phyloP scores from a whole-genome alignment of 2,329 filamentous ascomycete species.

The Xylogone sp. region DNA sequence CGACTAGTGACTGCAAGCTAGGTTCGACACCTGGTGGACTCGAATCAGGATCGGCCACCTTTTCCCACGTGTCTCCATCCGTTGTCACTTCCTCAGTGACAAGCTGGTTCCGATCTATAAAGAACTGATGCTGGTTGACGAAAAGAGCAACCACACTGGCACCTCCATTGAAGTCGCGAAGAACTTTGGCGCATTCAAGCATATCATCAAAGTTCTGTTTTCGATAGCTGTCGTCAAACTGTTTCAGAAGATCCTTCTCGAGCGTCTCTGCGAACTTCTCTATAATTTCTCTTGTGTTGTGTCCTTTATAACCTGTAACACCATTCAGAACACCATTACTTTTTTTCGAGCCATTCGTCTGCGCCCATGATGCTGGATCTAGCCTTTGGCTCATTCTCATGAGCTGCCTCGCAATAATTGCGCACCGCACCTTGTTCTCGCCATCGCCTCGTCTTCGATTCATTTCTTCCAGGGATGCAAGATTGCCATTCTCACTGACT shows the following conservation, averaged over 20 bases:
- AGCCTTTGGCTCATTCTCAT: constrained; percentile 91
- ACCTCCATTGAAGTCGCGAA: constrained; percentile 94
- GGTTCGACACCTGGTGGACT: constrained; percentile 90
- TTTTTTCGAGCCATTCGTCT: constrained; percentile 50
- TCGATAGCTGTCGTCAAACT: constrained; percentile 96
- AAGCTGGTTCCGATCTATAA: constrained; percentile 92
- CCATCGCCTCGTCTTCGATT: constrained; percentile 72
- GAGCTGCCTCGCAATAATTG: constrained; percentile 88
- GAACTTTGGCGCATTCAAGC: constrained; percentile 91
- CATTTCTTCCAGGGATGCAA: constrained; percentile 85
- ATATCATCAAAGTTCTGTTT: constrained; percentile 96
- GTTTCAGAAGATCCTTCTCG: constrained; percentile 90
- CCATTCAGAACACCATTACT: constrained; percentile 44
- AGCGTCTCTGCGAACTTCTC: constrained; percentile 96
- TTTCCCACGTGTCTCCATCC: constrained; percentile 73
- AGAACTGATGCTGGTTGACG: constrained; percentile 99
- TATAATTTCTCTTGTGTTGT: constrained; percentile 79
- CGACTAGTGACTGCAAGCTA: constrained; percentile 84
- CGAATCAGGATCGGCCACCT: constrained; percentile 87
- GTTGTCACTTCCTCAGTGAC: constrained; percentile 63
- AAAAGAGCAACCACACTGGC: constrained; percentile 93
- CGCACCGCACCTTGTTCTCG: constrained; percentile 91
- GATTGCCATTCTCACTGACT: constrained; percentile 82
- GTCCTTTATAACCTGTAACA: constrained; percentile 37
- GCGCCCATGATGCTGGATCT: constrained; percentile 71